A percentile compares a stretch with the other conserved stretches of the same genome.
These are phyloP conservation scores for Verticillium albo-atrum DNA, from an alignment of 2,329 filamentous ascomycete species.

Conservation along the genomic window DNA sequence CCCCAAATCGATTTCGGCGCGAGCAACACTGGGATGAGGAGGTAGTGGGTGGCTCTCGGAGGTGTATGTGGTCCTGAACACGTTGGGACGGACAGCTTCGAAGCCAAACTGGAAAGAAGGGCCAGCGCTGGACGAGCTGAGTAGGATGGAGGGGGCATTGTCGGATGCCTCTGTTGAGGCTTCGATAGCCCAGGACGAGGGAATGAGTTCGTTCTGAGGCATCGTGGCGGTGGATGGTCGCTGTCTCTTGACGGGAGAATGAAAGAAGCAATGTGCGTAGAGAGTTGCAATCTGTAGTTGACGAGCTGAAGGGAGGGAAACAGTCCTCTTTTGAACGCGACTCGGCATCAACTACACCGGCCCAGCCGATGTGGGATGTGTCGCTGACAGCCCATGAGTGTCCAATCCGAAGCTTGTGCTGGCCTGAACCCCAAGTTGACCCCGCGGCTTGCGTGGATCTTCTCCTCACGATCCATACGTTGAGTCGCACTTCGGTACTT, in stretches of 20 bases:
- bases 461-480: background rate
- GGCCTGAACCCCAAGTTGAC: background rate
- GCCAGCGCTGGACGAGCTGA: constrained; percentile 11
- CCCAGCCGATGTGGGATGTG: background rate
- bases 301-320: background rate
- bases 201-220: constrained; percentile 7
- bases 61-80: constrained; percentile 66
- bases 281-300: background rate
- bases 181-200: constrained; percentile 18
- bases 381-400: background rate
- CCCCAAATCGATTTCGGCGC: constrained; percentile 24
- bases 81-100: constrained; percentile 54
- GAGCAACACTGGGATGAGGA: constrained; percentile 56
- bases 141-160: constrained; percentile 14
- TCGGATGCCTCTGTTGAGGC: constrained; percentile 21
- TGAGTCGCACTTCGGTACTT: background rate
- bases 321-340: background rate
- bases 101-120: constrained; percentile 55
- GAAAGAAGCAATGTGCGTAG: background rate
- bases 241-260: too few relatives aligned
- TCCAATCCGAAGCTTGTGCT: background rate
- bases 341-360: background rate
- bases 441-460: background rate
- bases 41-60: constrained; percentile 58
- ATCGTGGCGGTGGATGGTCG: background rate